These are phyloP conservation scores for Alternaria rosae DNA, from an alignment of 2,329 filamentous ascomycete genomes.

Conservation along the genomic window DNA sequence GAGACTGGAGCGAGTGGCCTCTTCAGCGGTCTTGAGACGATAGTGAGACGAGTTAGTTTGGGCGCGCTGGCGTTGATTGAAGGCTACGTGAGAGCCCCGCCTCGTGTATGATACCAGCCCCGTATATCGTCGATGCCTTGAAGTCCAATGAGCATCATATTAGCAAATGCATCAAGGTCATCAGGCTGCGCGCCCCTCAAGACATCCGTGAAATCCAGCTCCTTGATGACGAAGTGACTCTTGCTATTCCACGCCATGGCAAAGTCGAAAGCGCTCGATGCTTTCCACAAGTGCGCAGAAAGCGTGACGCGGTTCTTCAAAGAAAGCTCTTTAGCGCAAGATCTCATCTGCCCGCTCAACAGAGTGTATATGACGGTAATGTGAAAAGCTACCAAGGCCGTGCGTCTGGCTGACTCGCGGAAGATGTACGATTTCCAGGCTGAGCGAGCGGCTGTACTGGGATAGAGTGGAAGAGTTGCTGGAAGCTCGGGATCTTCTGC, in stretches of 20 bases:
- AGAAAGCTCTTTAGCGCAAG: slow-evolving; percentile 20
- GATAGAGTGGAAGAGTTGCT: slow-evolving; percentile 48
- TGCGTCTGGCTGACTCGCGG: slow-evolving; percentile 63
- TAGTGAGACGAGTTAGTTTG: no score
- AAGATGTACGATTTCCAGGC: slow-evolving; percentile 63
- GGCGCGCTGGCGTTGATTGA: neutral
- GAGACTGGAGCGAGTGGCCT: neutral
- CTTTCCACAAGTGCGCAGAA: slow-evolving; percentile 42
- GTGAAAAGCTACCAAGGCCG: slow-evolving; percentile 59
- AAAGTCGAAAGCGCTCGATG: slow-evolving; percentile 40
- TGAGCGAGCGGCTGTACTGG: slow-evolving; percentile 43
- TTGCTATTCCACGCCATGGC: slow-evolving; percentile 42
- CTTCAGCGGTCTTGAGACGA: neutral
- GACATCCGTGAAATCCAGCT: slow-evolving; percentile 37
- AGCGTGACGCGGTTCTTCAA: slow-evolving; percentile 28
- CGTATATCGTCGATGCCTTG: slow-evolving; percentile 41
- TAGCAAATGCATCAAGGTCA: slow-evolving; percentile 41
- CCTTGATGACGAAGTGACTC: slow-evolving; percentile 37
- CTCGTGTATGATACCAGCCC: slow-evolving; percentile 39
- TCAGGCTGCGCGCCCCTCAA: slow-evolving; percentile 29
- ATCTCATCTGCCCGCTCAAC: slow-evolving; percentile 19
- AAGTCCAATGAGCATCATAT: slow-evolving; percentile 36
- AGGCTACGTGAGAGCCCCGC: slow-evolving; percentile 18
- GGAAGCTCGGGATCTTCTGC: slow-evolving; percentile 22
- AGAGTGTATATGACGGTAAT: slow-evolving; percentile 45